phyloP scores from a whole-genome alignment of 225 moss, liverwort and hornwort genomes.

The Takakia lepidozioides region DNA sequence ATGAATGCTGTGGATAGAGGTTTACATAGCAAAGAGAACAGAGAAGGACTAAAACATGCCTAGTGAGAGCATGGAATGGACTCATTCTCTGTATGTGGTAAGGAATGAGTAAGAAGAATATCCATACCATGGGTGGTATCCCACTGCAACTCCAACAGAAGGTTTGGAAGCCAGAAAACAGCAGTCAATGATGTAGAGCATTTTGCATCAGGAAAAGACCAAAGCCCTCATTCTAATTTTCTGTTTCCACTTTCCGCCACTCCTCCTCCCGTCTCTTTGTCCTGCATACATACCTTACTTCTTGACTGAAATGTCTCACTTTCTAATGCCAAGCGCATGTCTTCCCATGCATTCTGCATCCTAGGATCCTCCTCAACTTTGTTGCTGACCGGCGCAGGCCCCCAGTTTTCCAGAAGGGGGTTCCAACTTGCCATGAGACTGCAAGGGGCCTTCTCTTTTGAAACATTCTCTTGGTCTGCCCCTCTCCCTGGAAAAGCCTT shows the following conservation, averaged over 20 bases:
- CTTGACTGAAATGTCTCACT: constrained; percentile 3
- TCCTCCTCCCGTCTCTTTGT: not conserved
- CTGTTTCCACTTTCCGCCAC: not conserved
- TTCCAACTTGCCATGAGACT: constrained; percentile 35
- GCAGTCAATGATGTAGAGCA: too few species aligned
- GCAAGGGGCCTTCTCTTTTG: constrained; percentile 11
- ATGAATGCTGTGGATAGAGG: not conserved
- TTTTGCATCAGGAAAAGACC: too few species aligned
- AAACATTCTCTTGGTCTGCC: constrained; percentile 11
- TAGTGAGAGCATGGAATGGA: too few species aligned
- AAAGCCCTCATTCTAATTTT: too few species aligned
- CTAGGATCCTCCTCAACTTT: constrained; percentile 15
- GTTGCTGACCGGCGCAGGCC: constrained; percentile 3
- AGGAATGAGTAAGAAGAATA: too few species aligned
- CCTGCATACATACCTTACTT: constrained; percentile 27
- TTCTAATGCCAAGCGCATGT: constrained; percentile 29
- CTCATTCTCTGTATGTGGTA: too few species aligned
- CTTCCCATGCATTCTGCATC: constrained; percentile 33
- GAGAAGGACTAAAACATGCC: too few species aligned
- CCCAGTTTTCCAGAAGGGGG: constrained; percentile 25
- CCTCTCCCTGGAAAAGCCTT: constrained; percentile 13
- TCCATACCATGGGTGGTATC: too few species aligned
- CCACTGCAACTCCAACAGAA: too few species aligned
- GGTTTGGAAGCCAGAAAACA: too few species aligned
- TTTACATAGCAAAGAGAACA: not conserved